Evolutionary conservation across 345 rosid species (phyloP).

Genomic region (Brassica incana): DNA sequence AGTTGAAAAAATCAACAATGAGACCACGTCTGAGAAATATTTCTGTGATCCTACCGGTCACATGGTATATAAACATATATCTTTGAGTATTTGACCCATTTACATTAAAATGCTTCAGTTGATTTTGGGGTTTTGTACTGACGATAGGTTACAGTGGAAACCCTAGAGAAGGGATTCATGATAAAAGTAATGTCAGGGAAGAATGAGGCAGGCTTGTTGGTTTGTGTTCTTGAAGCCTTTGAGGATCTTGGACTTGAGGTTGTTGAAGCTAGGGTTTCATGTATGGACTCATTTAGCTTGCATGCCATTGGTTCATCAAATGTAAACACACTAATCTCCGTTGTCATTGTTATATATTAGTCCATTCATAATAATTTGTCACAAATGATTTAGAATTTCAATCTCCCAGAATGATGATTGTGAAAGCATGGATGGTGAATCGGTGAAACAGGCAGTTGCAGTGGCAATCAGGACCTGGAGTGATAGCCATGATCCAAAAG

Average conservation of each 20-base stretch:
- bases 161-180: slow-evolving; percentile 51
- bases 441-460: slow-evolving; percentile 49
- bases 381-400: background rate
- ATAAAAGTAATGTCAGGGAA: slow-evolving; percentile 50
- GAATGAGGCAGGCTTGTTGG: slow-evolving; percentile 55
- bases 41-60: slow-evolving; percentile 8
- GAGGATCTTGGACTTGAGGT: slow-evolving; percentile 68
- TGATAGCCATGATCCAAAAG: slow-evolving; percentile 28
- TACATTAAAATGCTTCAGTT: background rate
- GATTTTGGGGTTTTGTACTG: background rate
- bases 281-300: slow-evolving; percentile 52
- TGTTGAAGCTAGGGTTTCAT: slow-evolving; percentile 74
- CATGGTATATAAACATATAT: slow-evolving; percentile 21
- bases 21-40: slow-evolving; percentile 37
- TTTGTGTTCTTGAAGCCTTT: slow-evolving; percentile 62
- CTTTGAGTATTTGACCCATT: background rate
- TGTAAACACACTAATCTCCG: slow-evolving; percentile 40
- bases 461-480: slow-evolving; percentile 54
- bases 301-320: slow-evolving; percentile 55
- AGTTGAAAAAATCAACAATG: slow-evolving; percentile 65
- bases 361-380: background rate
- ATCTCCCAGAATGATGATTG: slow-evolving; percentile 43
- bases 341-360: background rate
- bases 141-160: slow-evolving; percentile 54
- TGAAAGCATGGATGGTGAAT: slow-evolving; percentile 47